Evolutionary conservation across 1,284 basidiomycete genomes (phyloP), one percentile per base, ranked within the genome.

Genomic region (Ceratorhiza oryzae-sativae): DNA sequence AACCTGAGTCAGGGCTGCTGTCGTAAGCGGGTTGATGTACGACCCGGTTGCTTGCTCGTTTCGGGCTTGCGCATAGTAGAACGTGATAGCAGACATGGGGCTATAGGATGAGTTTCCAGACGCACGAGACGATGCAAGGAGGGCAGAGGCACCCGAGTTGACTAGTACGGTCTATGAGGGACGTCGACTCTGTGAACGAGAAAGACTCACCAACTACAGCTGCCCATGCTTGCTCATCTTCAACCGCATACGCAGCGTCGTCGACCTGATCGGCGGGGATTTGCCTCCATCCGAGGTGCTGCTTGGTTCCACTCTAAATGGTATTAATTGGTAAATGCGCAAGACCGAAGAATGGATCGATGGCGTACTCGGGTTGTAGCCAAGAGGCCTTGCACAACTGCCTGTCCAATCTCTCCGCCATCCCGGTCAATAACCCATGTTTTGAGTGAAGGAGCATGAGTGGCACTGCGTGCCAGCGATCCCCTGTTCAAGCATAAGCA

Each of bases 361-460:
- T n/a, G 6, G 6, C 36, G 5, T 23, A 68, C 65, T 41, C 39
- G 67, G 42, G 55, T 59, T 5, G 63, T 68, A 20, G 53, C 67
- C 8, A 70, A 20, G 3, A 59, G 36, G 10, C 67, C 67, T 25
- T 59, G 67, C 4, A 48, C 67, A 3, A 70, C 55, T n/a, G 77
- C 76, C 23, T 78, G 73, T 3, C 84, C 84, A 45, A 86, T 77
- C 3, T 77, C 77, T 0, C 80, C 80, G 18, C 80, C 81, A 75
- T 85, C 85, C 42, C 82, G 79, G 77, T 85, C 81, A 70, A 85
- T 80, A 56, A 84, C 80, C 75, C 82, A 81, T 0, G 82, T 81
- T 9, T 80, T 80, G 27, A 85, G 79, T 56, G 81, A 58, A 6
- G 74, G 72, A 5, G 65, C 63, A 42, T 72, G 68, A 5, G 42